phyloP scores from a whole-genome alignment of 2,329 filamentous ascomycete genomes.

The Arthroderma sp. region DNA sequence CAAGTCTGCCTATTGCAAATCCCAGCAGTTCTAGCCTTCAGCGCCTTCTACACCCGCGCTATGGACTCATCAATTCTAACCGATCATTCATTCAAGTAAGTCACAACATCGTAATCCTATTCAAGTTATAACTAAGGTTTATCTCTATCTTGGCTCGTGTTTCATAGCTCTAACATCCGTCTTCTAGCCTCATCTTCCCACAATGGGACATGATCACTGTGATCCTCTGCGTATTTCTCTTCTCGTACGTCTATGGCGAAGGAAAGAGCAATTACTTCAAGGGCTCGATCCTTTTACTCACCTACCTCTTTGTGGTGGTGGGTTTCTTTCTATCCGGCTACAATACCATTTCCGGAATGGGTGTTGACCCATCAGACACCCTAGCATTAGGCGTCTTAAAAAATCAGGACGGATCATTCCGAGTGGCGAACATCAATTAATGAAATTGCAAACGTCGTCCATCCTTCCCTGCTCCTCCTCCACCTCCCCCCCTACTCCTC shows the following conservation, averaged over 20 bases:
- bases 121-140: neutral
- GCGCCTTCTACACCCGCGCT: constrained; percentile 53
- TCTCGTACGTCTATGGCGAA: constrained; percentile 96
- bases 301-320: constrained; percentile 80
- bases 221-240: constrained; percentile 85
- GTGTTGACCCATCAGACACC: constrained; percentile 32
- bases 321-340: constrained; percentile 80
- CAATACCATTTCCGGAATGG: constrained; percentile 39
- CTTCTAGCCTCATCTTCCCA: constrained; percentile 67
- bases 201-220: constrained; percentile 99
- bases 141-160: neutral
- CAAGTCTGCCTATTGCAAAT: constrained; percentile 94
- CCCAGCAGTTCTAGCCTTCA: constrained; percentile 83
- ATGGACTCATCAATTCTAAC: constrained; percentile 41
- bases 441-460: no score
- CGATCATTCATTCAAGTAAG: constrained; percentile 42
- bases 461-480: no score
- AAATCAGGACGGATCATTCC: constrained; percentile 2
- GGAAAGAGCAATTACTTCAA: constrained; percentile 99
- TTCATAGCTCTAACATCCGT: constrained; percentile 5
- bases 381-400: constrained; percentile 19
- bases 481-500: no score
- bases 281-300: constrained; percentile 83
- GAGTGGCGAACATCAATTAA: no score
- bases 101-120: neutral